Base-by-base conservation (phyloP, 2,329 filamentous ascomycete genomes). In the Trichoderma brevicompactum region DNA sequence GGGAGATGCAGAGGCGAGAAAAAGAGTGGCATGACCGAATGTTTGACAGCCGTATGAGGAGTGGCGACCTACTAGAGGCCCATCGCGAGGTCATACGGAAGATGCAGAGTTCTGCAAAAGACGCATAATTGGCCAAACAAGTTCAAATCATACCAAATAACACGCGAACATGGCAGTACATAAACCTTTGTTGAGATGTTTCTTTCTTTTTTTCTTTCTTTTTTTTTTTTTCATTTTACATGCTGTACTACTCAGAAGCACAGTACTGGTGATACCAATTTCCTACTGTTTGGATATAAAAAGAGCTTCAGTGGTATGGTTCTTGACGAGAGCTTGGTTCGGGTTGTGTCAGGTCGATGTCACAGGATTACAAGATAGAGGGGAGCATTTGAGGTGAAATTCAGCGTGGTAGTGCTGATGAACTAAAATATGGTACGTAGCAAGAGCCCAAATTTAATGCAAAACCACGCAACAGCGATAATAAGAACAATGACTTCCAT, bases 51-150 rank as follows among this genome's bases (percentile, higher is more conserved):
- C 84, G 87, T 69, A 95, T 96, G 90, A 83, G 92, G 62, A 87
- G 86, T 15, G 89, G 89, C 0, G 87, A 90, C 68, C 85, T 96
- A 80, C 81, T 91, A 59, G 89, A 91, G 52, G 84, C 89, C 23
- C 94, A 97, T 75, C 84, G 90, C 19, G 89, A 94, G 68, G 91
- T 90, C 1, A 84, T 97, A 85, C 83, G 90, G 68, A 88, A 83
- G 75, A 90, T 97, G 88, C 93, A 97, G 72, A 78, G 76, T 41
- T 70, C 74, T 28, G 79, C 80, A 1, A 80, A 76, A 69, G 73
- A 79, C 46, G 55, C 65, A 60, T 72, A 19, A 61, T 34, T 19
- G 10, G 17, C 17, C 10, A 15, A 19, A 28, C 23, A 13, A 19
- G 9, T 52, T 13, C 7, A 19, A 19, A 19, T 10, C 43, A 28